Percentiles rank a stretch among this genome's conserved stretches.
These are phyloP conservation scores for Pichia sp. DNA, from an alignment of 1,139 yeast genomes.

Conservation along the genomic window DNA sequence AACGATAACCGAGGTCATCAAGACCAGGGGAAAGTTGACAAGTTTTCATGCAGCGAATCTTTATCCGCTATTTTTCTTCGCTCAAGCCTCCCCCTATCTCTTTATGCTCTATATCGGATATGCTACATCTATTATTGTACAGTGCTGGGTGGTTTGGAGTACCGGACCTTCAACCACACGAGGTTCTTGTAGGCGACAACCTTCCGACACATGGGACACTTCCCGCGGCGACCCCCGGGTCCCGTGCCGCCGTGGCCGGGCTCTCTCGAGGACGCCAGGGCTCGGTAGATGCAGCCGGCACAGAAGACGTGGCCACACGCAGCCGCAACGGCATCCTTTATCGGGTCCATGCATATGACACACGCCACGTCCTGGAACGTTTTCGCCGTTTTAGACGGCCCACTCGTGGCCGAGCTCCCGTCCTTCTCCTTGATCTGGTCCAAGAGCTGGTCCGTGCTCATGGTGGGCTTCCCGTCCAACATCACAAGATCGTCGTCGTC, in stretches of 20 bases:
- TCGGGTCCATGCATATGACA: conserved; percentile 52
- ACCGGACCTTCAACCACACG: conserved; percentile 30
- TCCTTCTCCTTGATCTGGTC: conserved; percentile 4
- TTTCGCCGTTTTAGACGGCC: conserved; percentile 6
- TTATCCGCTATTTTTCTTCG: background rate
- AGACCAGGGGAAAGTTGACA: background rate
- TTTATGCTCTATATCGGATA: background rate
- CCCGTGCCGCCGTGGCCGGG: conserved; percentile 27
- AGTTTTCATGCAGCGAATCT: background rate
- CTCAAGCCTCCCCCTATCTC: background rate
- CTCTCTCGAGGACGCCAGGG: conserved; percentile 34
- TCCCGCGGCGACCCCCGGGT: conserved; percentile 19
- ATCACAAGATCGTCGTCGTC: conserved; percentile 18
- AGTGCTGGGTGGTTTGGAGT: background rate
- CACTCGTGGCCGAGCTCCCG: background rate
- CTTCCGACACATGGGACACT: conserved; percentile 47
- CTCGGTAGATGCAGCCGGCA: conserved; percentile 45
- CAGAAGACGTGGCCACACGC: conserved; percentile 57
- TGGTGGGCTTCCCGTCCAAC: conserved; percentile 19
- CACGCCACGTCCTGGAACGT: conserved; percentile 38
- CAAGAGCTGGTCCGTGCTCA: conserved; percentile 6
- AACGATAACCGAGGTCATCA: background rate
- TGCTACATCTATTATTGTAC: background rate
- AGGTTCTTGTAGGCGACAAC: conserved; percentile 35
- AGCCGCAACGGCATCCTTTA: conserved; percentile 42